Conservation (phyloP, 805 yeast species). For the Candida insectalens region DNA sequence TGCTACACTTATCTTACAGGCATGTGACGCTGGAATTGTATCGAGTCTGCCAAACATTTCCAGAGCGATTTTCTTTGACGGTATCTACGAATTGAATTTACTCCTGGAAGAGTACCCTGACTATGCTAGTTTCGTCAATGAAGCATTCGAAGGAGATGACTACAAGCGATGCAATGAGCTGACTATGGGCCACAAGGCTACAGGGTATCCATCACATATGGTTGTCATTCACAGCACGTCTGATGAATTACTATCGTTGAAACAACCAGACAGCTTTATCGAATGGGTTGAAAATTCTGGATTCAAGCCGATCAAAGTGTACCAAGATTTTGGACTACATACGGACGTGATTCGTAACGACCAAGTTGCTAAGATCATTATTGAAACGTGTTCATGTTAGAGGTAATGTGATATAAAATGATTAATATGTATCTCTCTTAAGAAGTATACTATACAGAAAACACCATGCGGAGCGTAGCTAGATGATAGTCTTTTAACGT, state of each 20-base stretch:
- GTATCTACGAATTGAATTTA: slow-evolving; percentile 49
- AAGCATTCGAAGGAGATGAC: slow-evolving; percentile 35
- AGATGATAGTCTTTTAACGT: no score
- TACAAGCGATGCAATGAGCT: slow-evolving; percentile 10
- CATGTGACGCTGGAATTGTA: slow-evolving; percentile 19
- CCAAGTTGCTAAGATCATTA: slow-evolving; percentile 20
- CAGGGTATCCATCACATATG: slow-evolving; percentile 11
- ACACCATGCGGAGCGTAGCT: no score
- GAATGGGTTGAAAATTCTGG: slow-evolving; percentile 19
- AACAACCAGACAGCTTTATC: slow-evolving; percentile 37
- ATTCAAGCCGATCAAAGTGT: neutral
- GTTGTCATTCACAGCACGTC: slow-evolving; percentile 47
- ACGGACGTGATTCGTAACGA: slow-evolving; percentile 47
- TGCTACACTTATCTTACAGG: slow-evolving; percentile 53
- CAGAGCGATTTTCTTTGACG: slow-evolving; percentile 44
- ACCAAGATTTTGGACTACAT: slow-evolving; percentile 47
- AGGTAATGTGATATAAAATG: no score
- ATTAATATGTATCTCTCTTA: no score
- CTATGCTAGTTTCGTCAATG: slow-evolving; percentile 45
- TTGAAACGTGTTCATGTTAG: no score
- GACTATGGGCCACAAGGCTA: neutral
- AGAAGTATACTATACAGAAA: no score
- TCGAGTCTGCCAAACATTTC: slow-evolving; percentile 11
- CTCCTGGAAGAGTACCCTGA: slow-evolving; percentile 52
- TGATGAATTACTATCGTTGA: slow-evolving; percentile 54